Conservation (phyloP, 1,284 basidiomycete species). For the Rhodofomes roseus region DNA sequence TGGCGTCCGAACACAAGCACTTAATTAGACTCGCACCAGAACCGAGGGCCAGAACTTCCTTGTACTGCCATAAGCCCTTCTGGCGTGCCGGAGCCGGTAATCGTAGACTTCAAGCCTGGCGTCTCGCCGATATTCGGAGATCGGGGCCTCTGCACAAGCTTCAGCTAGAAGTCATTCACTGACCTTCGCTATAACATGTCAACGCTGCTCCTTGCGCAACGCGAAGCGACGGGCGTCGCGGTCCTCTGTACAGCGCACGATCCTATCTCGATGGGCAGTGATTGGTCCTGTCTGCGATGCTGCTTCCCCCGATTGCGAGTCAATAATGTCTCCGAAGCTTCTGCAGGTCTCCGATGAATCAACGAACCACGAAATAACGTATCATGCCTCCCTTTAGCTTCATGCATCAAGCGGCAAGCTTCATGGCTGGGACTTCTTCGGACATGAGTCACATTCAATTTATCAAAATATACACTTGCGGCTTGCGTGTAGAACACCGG, state of each 20-base stretch:
- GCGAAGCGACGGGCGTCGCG: too few relatives aligned
- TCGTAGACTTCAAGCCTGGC: background rate
- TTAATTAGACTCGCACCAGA: background rate
- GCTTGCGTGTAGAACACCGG: background rate
- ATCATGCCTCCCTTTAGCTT: too few relatives aligned
- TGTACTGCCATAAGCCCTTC: background rate
- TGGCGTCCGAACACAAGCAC: background rate
- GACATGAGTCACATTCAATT: background rate
- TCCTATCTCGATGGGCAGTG: too few relatives aligned
- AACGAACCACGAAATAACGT: too few relatives aligned
- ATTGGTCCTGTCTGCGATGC: too few relatives aligned
- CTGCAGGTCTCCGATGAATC: too few relatives aligned
- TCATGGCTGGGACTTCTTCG: background rate
- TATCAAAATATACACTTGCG: background rate
- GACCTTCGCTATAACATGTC: too few relatives aligned
- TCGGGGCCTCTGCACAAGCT: background rate
- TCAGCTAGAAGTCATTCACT: background rate
- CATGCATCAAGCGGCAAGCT: too few relatives aligned
- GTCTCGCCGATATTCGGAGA: background rate
- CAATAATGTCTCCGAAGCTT: too few relatives aligned
- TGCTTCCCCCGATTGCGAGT: too few relatives aligned
- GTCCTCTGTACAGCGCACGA: too few relatives aligned
- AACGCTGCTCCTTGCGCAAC: too few relatives aligned
- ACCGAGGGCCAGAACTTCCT: background rate
- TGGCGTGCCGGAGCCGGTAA: background rate